Evolutionary conservation across 2,329 filamentous ascomycete genomes (phyloP).

Genomic region (Aspergillus sp.): DNA sequence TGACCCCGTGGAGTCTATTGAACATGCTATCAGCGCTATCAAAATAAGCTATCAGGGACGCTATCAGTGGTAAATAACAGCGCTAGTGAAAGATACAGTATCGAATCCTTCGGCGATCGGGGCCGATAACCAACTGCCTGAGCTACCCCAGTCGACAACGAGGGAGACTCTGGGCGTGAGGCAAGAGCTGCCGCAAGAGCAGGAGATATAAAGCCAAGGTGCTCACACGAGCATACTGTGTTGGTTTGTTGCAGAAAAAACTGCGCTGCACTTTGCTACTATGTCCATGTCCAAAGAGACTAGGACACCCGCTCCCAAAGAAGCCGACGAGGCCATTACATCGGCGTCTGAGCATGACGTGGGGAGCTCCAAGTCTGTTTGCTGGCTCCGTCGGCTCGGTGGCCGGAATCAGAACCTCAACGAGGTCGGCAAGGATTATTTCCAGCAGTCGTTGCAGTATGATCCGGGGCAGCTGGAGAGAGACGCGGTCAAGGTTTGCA

Average conservation of each 20-base stretch:
- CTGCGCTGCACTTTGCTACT: background rate
- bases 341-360: background rate
- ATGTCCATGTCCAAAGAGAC: background rate
- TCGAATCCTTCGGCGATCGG: background rate
- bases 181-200: background rate
- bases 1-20: background rate
- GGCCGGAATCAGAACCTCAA: background rate
- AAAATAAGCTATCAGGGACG: background rate
- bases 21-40: background rate
- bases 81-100: background rate
- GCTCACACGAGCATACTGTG: background rate
- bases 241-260: background rate
- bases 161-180: background rate
- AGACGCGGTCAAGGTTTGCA: slow-evolving; percentile 4
- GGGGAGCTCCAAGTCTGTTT: background rate
- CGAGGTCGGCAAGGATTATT: slow-evolving; percentile 4
- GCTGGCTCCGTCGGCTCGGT: background rate
- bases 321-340: background rate
- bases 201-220: background rate
- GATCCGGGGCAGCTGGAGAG: slow-evolving; percentile 1
- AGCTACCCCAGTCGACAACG: background rate
- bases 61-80: background rate
- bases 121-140: background rate
- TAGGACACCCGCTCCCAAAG: background rate
- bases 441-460: slow-evolving; percentile 4